phyloP scores from a whole-genome alignment of 2,329 filamentous ascomycete species.

The Stemphylium lycopersici region DNA sequence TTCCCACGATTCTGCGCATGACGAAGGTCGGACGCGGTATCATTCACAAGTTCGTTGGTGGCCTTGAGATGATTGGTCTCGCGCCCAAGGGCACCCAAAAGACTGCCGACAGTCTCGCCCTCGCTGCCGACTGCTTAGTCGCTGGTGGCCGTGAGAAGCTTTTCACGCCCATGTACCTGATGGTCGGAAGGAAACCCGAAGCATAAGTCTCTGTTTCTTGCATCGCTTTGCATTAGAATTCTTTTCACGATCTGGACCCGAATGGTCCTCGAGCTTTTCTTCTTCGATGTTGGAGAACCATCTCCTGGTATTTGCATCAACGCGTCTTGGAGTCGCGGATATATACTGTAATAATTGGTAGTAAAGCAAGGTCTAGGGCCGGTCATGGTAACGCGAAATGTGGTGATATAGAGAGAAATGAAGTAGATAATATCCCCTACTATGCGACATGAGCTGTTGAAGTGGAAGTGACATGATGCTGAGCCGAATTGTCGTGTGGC shows the following conservation, averaged over 20 bases:
- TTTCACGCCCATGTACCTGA: slow-evolving; percentile 99
- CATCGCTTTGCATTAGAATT: slow-evolving; percentile 26
- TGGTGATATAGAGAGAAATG: slow-evolving; percentile 11
- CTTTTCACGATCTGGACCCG: slow-evolving; percentile 15
- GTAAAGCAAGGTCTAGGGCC: slow-evolving; percentile 20
- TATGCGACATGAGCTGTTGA: neutral
- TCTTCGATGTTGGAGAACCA: slow-evolving; percentile 20
- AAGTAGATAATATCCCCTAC: slow-evolving; percentile 6
- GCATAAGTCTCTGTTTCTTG: slow-evolving; percentile 30
- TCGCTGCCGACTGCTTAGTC: slow-evolving; percentile 83
- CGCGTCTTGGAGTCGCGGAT: slow-evolving; percentile 24
- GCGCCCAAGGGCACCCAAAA: slow-evolving; percentile 87
- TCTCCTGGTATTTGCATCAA: slow-evolving; percentile 23
- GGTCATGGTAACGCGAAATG: slow-evolving; percentile 32
- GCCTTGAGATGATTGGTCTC: slow-evolving; percentile 74
- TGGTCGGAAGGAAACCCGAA: slow-evolving; percentile 85
- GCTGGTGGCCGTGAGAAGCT: slow-evolving; percentile 85
- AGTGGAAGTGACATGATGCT: too few relatives aligned
- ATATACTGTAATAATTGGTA: slow-evolving; percentile 37
- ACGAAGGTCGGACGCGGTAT: slow-evolving; percentile 79
- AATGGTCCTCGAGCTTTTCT: slow-evolving; percentile 24
- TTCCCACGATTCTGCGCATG: slow-evolving; percentile 86
- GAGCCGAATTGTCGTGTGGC: too few relatives aligned
- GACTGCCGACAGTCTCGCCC: slow-evolving; percentile 87
- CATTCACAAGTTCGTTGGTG: slow-evolving; percentile 77